These are phyloP conservation scores for Coemansia reversa DNA, from an alignment of 192 early-diverging fungal species.

Conservation along the genomic window DNA sequence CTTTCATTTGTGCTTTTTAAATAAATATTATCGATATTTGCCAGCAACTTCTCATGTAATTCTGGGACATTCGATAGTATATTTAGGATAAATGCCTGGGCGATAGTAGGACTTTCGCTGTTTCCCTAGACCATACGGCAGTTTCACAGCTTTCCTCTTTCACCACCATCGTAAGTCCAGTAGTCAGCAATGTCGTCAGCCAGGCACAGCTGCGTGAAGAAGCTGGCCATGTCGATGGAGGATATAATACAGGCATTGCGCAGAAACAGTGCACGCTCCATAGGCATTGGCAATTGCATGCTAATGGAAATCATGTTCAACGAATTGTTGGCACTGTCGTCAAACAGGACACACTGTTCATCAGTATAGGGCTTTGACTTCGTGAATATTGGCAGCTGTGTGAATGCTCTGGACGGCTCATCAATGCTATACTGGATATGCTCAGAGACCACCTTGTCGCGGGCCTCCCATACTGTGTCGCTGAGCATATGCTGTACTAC, in stretches of 20 bases:
- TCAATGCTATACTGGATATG: conserved; percentile 36
- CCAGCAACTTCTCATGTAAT: conserved; percentile 5
- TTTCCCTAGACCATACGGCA: too few relatives aligned
- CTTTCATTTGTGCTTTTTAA: conserved; percentile 12
- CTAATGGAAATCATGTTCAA: too few relatives aligned
- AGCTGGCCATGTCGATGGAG: conserved; percentile 24
- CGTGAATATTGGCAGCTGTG: conserved; percentile 15
- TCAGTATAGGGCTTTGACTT: too few relatives aligned
- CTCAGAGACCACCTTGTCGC: background rate
- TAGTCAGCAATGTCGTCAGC: conserved; percentile 26
- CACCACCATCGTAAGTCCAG: too few relatives aligned
- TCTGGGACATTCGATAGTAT: conserved; percentile 2
- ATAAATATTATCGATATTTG: conserved; percentile 43
- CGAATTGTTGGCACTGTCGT: too few relatives aligned
- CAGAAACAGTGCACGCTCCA: too few relatives aligned
- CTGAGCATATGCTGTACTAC: conserved; percentile 16
- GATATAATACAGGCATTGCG: too few relatives aligned
- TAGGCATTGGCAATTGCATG: too few relatives aligned
- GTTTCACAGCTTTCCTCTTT: too few relatives aligned
- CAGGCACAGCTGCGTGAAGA: conserved; percentile 4
- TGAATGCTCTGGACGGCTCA: conserved; percentile 2
- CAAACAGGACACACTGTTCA: too few relatives aligned
- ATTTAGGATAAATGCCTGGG: too few relatives aligned
- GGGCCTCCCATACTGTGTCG: background rate
- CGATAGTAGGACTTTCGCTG: too few relatives aligned